Conservation (phyloP, 2,329 filamentous ascomycete genomes). For the Fusarium drepaniforme region DNA sequence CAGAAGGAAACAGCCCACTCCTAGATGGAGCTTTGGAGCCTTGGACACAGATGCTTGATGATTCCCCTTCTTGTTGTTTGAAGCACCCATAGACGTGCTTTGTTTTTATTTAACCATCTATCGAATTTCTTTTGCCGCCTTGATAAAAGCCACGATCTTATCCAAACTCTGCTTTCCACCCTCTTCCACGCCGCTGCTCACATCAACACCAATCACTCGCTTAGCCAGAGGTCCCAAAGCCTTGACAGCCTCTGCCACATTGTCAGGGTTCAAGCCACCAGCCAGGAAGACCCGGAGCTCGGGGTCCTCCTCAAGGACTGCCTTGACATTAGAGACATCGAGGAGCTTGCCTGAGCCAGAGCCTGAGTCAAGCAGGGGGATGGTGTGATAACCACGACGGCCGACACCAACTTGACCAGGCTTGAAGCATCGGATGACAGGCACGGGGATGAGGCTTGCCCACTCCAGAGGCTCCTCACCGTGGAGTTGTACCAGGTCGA, state of each 20-base stretch:
- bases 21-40: background rate
- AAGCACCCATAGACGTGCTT: background rate
- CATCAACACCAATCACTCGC: constrained; percentile 86
- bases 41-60: background rate
- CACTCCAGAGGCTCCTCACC: constrained; percentile 94
- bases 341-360: constrained; percentile 85
- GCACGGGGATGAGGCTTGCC: constrained; percentile 89
- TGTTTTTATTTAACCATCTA: constrained; percentile 46
- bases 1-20: background rate
- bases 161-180: constrained; percentile 83
- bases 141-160: constrained; percentile 86
- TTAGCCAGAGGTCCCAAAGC: constrained; percentile 70
- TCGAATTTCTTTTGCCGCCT: constrained; percentile 74
- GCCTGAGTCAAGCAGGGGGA: constrained; percentile 90
- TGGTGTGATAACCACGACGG: constrained; percentile 81
- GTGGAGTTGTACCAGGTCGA: constrained; percentile 94
- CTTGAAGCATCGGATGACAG: constrained; percentile 88
- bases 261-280: constrained; percentile 84
- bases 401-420: constrained; percentile 80
- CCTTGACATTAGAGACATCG: constrained; percentile 77
- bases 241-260: constrained; percentile 76
- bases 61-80: background rate
- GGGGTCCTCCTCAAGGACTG: constrained; percentile 73
- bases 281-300: constrained; percentile 85
- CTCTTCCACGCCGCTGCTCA: constrained; percentile 93